Evolutionary conservation across 1,284 basidiomycete species (phyloP), one percentile per base, ranked within the genome.

Genomic region (Vanrija pseudolonga): DNA sequence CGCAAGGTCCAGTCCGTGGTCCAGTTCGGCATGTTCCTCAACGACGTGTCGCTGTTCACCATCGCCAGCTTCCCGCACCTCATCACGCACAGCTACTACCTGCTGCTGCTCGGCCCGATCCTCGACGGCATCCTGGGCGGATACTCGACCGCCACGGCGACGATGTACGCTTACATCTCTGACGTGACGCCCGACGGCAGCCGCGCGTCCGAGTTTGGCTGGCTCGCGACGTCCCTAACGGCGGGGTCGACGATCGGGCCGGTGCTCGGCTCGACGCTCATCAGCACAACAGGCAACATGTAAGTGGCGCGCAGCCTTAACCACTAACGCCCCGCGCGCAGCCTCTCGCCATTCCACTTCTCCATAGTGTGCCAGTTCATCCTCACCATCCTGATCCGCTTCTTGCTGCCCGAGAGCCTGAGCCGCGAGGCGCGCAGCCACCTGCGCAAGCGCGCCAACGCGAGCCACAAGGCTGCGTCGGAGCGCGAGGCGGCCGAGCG

Each of bases 61-160:
- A 85, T 87, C 7, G 88, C 88, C 3, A 85, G 84, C 0, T 87
- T 85, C 19, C 81, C 82, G 18, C 82, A 82, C 47, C 77, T 81
- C 15, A 77, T 88, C 6, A 88, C 88, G 12, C 51, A 48, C 20
- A 39, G 41, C 9, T 80, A 86, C 20, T 84, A 88, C 66, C 78
- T 94, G 42, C 80, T 97, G 18, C 77, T 95, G 19, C 62, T 94
- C 43, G 87, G 90, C 2, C 88, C 91, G 0, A 73, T 86, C 24
- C 76, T 92, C 24, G 92, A 96, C 66, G 93, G 93, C 15, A 69
- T 86, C 3, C 80, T 93, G 4, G 93, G 93, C 20, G 90, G 93
- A n/a, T 88, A 87, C 81, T 83, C 87, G 6, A 87, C 89, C 0
- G 77, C 92, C 11, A 83, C 86, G 56, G 85, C 87, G 3, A 85